Evolutionary conservation across 495 filamentous ascomycete genomes (phyloP), one percentile per base, ranked within the genome.

Genomic region (Aspergillus bridgeri): DNA sequence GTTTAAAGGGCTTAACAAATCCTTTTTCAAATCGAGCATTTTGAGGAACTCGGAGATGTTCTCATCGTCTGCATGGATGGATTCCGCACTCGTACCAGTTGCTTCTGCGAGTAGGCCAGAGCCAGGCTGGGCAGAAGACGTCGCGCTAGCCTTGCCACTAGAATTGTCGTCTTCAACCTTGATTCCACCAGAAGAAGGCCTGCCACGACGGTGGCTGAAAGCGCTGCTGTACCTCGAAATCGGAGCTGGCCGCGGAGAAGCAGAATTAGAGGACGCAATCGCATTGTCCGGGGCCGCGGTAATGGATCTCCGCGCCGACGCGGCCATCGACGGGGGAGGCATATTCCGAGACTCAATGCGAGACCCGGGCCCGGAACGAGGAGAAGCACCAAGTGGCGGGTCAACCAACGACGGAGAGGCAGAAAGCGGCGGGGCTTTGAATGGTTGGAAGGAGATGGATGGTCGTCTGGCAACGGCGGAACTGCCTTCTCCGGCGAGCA

Each of bases 41-140:
- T 92, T 94, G 52, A 98, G 69, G 65, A 97, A 98, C 33, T 96
- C 92, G 0, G 90, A 90, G 27, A 96, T 94, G 49, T 92, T 89
- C 59, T 95, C 91, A 66, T 96, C 91, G 63, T 96, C 92, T 2
- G 86, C 88, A 56, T 89, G 88, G 24, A 92, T 81, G 0, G 89
- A 93, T 19, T 89, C 87, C 0, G 87, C 90, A 69, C 89, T 93
- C 8, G 79, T 86, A 7, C 81, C 86, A 11, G 79, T 86, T 17
- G 86, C 83, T 65, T 96, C 91, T 11, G 89, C 80, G 38, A 95
- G 81, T 19, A 92, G 73, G 11, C 89, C 92, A 22, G 92, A 96
- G 20, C 91, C 91, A 17, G 90, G 92, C 60, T 95, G 91, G 33
- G 83, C 89, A 47, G 92, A 96, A 1, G 92, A 95, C 7, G 87